Base-by-base conservation (phyloP, 2,329 filamentous ascomycete species). In the Phaeoacremonium minimum region DNA sequence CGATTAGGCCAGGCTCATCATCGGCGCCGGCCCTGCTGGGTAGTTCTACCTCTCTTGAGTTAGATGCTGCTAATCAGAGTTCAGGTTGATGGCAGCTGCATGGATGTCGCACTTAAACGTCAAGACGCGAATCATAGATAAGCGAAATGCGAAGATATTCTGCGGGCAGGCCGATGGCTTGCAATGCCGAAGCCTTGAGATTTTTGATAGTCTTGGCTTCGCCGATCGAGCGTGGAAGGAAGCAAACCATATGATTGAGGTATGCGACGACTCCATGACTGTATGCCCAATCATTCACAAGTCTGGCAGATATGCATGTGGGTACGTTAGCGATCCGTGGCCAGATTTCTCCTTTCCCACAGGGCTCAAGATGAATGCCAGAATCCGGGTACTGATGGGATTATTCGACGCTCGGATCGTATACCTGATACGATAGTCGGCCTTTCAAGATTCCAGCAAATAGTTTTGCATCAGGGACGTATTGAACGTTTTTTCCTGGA, bases 121-220 rank as follows among this genome's bases (percentile, higher is more conserved):
- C 35, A 52, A 55, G 13, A 51, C 64, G 4, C 59, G 66, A n/a
- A 61, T 69, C 20, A 51, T 70, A n/a, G 67, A 70, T 48, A 69
- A 69, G 49, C 55, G 66, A n/a, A 48, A 44, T 19, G 41, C 45
- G 30, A 54, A 64, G 42, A 50, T 69, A 26, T 61, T 58, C 43
- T 56, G 54, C 6, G 64, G 67, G 4, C 65, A 72, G 44, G 66
- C 68, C 22, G 65, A 72, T 40, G 65, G 68, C 7, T 55, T 61
- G 7, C 78, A 85, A 57, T 76, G 73, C 44, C 76, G 82, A 2
- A 85, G 79, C 0, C 64, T 86, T 3, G 80, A 88, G 55, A 84
- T 87, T n/a, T 76, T 87, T 37, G 80, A 88, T 47, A 79, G 75
- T 33, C 83, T 88, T 46, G 83, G 77, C 1, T 75, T 88, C 40